Base-by-base conservation (phyloP, 1,139 yeast species). In the Entelexis sorbosivorans region DNA sequence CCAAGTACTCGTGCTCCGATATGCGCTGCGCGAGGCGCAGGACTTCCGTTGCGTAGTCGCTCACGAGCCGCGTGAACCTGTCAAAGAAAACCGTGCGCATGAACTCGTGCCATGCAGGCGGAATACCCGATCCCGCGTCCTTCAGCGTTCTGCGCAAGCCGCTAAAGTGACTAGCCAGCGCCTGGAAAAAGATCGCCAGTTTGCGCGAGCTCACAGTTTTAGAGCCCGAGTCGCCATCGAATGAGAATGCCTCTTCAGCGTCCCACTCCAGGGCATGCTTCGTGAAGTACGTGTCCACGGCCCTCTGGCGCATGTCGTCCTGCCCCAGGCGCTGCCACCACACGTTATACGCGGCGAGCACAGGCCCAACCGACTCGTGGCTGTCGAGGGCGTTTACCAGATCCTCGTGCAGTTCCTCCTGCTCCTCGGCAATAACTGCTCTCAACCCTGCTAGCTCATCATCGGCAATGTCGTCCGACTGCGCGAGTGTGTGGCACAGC, bases 351-450 rank as follows among this genome's bases (percentile, higher is more conserved):
- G 45, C 36, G 9, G 17, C 14, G 9, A 42, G 6, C 2, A 29
- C 13, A 3, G 43, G 44, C 3, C 28, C 26, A 8, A 44, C 28
- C 9, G 39, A 29, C 22, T 84, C 76, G 36, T 96, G 96, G 63
- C 74, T 88, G 1, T 89, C 96, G 58, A 86, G 75, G 1, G 96
- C 96, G 60, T 78, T 82, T 68, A 86, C 82, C 68, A 91, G 89
- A 62, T 91, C 95, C 48, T 84, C 93, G 35, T 88, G 93, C 66
- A 91, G 74, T 42, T 91, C 80, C 69, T 88, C 89, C 73, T 91
- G 97, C 8, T 39, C 35, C 11, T 36, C 34, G 2, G 17, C 43
- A 2, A 29, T 22, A 3, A 11, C 29, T 8, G 34, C 2, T 4
- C 20, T n/a, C 7, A 45, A 36, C 9, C 26, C 8, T 2, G 29